Evolutionary conservation across 1,284 basidiomycete species (phyloP), one percentile per base, ranked within the genome.

Genomic region (Malassezia restricta): DNA sequence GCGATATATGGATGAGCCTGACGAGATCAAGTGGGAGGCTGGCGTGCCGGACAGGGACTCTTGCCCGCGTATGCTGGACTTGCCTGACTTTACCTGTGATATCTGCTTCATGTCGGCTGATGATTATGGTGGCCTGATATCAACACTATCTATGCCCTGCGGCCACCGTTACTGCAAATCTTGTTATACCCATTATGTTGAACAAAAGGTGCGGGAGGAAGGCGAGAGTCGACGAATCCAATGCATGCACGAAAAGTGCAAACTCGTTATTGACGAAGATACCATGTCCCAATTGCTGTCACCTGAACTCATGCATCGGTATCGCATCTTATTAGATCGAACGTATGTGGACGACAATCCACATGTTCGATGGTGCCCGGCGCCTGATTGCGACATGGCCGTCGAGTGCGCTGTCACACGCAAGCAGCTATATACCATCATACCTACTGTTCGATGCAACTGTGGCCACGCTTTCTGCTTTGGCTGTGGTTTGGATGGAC

Each of bases 191-290:
- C 82, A 84, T 43, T 96, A 96, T 74, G 74, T 86, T 46, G 78
- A 78, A 40, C 83, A 84, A 63, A 96, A 98, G 78, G 82, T 98
- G 68, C 82, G 81, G 58, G 84, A 84, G 6, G 92, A 98, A 71
- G 87, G 85, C 50, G 92, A 96, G 73, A 83, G 84, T 59, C 77
- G 79, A 38, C 69, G 76, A 17, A 83, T 96, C 58, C 82, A 86
- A 57, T 99, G 92, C 77, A 95, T 99, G 92, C 85, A 84, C 33
- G 85, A 85, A 66, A 83, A 82, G 40, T 99, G 94, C 75, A 78
- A 80, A 29, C 77, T 87, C 48, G 80, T 90, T 49, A 82, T 86
- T 8, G 67, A 70, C 53, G 66, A 73, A 53, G 49, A 51, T 43
- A 70, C 67, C 20, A 65, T 71, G 30, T 56, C 59, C 2, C 45